Percentiles rank a stretch among this genome's conserved stretches.
Evolutionary conservation across 2,329 filamentous ascomycete species (phyloP).

Genomic region (Cladophialophora chaetospira): DNA sequence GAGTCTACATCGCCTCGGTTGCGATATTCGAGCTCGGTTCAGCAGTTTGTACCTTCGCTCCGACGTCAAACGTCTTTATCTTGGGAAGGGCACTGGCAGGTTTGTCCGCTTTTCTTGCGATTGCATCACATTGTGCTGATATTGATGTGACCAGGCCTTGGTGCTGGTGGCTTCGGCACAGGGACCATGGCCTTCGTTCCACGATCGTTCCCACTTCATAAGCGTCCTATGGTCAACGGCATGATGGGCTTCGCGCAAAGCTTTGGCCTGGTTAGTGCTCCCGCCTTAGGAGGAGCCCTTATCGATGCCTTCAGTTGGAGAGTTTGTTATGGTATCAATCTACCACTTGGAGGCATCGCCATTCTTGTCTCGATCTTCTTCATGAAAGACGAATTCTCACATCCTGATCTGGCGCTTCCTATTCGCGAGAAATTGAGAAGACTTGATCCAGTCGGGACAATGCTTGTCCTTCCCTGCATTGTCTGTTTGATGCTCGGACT

Average conservation of each 20-base stretch:
- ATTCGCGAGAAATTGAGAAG: slow-evolving; percentile 35
- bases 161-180: slow-evolving; percentile 30
- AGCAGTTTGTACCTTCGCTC: slow-evolving; percentile 45
- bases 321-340: slow-evolving; percentile 44
- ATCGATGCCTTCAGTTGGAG: slow-evolving; percentile 41
- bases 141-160: slow-evolving; percentile 32
- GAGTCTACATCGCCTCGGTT: slow-evolving; percentile 48
- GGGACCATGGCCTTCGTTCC: slow-evolving; percentile 28
- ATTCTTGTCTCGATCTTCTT: slow-evolving; percentile 34
- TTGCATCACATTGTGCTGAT: not conserved
- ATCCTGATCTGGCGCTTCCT: slow-evolving; percentile 23
- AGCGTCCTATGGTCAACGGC: slow-evolving; percentile 35
- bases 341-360: slow-evolving; percentile 47
- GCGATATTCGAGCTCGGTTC: slow-evolving; percentile 55
- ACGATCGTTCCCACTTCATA: slow-evolving; percentile 33
- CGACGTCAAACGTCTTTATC: not conserved
- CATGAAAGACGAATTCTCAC: slow-evolving; percentile 27
- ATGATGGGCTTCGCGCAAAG: slow-evolving; percentile 35
- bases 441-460: slow-evolving; percentile 40
- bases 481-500: slow-evolving; percentile 35
- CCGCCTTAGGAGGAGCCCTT: slow-evolving; percentile 41
- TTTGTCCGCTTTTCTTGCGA: not conserved
- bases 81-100: not conserved
- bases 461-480: slow-evolving; percentile 39
- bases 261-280: slow-evolving; percentile 35